Evolutionary conservation across 2,329 filamentous ascomycete species (phyloP).

Genomic region (Arthrobotrys sinensis): DNA sequence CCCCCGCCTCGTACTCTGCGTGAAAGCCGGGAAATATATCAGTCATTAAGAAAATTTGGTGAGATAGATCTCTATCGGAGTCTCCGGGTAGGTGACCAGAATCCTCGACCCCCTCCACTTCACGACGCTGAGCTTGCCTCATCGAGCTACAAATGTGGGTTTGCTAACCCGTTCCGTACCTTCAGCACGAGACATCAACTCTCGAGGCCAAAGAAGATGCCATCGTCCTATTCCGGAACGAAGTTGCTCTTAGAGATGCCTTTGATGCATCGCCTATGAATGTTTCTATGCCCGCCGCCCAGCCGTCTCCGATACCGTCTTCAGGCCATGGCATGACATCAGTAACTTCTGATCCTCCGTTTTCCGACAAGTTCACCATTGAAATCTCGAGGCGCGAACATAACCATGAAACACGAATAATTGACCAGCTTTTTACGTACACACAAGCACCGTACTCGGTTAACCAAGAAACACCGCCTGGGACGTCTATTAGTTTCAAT

Average conservation of each 20-base stretch:
- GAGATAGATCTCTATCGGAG: conserved; percentile 53
- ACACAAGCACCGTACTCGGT: conserved; percentile 14
- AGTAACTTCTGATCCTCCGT: not conserved
- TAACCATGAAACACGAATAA: conserved; percentile 48
- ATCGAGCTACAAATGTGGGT: not conserved
- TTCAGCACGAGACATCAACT: conserved; percentile 43
- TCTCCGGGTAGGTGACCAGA: conserved; percentile 35
- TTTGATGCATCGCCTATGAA: conserved; percentile 41
- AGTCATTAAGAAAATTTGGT: conserved; percentile 50
- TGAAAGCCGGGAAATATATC: conserved; percentile 48
- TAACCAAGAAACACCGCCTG: conserved; percentile 51
- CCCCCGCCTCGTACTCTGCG: conserved; percentile 46
- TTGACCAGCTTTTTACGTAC: conserved; percentile 43
- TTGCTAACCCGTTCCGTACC: not conserved
- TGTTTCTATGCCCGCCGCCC: conserved; percentile 30
- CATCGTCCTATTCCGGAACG: conserved; percentile 47
- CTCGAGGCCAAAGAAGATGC: conserved; percentile 47
- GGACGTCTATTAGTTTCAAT: conserved; percentile 22
- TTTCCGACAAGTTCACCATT: conserved; percentile 19
- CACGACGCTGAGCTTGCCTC: not conserved
- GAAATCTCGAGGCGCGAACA: conserved; percentile 41
- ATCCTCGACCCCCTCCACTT: not conserved
- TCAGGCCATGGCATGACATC: not conserved
- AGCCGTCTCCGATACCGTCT: conserved; percentile 36
- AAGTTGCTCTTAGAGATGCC: conserved; percentile 21